These are phyloP conservation scores for Hemisphaericaspora xylofermentans DNA, from an alignment of 1,139 yeast genomes.

Conservation along the genomic window DNA sequence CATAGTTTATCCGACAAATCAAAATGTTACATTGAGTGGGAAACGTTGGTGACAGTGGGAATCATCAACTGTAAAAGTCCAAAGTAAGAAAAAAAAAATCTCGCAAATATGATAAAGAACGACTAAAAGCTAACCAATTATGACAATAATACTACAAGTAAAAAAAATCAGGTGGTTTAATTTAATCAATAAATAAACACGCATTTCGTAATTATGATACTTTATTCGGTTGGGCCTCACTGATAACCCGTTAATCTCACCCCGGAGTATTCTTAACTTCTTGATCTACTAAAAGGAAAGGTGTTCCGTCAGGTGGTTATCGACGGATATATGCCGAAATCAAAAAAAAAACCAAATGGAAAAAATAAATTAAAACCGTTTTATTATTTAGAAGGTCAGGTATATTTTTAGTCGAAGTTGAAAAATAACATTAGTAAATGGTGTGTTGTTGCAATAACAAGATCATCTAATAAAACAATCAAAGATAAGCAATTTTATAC, in stretches of 20 bases:
- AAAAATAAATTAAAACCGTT: conserved; percentile 1
- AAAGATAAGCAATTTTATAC: too few species aligned
- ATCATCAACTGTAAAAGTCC: not conserved
- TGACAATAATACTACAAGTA: too few species aligned
- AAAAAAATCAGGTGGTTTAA: too few species aligned
- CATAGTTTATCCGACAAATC: conserved; percentile 4
- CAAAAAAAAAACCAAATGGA: not conserved
- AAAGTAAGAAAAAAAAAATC: not conserved
- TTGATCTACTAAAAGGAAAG: not conserved
- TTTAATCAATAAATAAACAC: too few species aligned
- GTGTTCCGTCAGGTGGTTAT: not conserved
- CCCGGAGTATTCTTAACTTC: not conserved
- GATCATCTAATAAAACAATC: too few species aligned
- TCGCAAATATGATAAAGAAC: not conserved
- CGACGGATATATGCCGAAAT: not conserved
- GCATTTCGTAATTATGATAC: too few species aligned
- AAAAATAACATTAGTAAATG: not conserved
- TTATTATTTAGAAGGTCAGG: not conserved
- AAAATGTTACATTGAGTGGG: not conserved
- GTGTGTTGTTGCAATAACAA: too few species aligned
- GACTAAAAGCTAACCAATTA: too few species aligned
- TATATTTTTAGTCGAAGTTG: not conserved
- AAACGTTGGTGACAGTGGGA: not conserved
- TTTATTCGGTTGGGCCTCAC: too few species aligned
- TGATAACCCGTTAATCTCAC: too few species aligned